These are phyloP conservation scores for Mortierella sp. DNA, from an alignment of 371 early-diverging fungal species.

Conservation along the genomic window DNA sequence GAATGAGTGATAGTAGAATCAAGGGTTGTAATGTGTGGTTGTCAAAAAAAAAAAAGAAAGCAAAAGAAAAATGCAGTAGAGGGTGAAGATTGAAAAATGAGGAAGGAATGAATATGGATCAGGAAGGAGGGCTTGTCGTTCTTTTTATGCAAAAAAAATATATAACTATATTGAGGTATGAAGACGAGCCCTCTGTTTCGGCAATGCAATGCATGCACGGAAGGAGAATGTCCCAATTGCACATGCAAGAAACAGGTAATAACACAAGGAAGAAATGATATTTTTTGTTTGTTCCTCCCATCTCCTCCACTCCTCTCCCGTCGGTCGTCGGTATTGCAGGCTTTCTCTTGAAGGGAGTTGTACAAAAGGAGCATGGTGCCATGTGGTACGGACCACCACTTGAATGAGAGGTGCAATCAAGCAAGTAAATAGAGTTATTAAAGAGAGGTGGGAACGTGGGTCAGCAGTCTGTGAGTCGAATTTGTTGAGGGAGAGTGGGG, in stretches of 20 bases:
- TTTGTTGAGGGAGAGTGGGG: neutral
- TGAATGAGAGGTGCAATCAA: neutral
- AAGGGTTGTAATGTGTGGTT: neutral
- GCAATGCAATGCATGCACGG: neutral
- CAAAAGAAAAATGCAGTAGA: neutral
- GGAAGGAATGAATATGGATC: neutral
- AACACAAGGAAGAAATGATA: neutral
- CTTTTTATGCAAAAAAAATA: neutral
- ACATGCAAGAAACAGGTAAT: neutral
- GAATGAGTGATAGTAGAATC: neutral
- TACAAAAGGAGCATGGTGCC: neutral
- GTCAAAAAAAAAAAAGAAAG: neutral
- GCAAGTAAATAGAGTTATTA: neutral
- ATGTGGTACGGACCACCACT: neutral
- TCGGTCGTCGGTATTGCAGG: neutral
- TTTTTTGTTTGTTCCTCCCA: too few species aligned
- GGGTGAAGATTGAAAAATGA: neutral
- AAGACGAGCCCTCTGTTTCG: neutral
- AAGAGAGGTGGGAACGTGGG: neutral
- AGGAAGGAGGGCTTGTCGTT: neutral
- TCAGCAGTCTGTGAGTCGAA: neutral
- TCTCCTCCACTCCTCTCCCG: neutral
- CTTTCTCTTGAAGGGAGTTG: neutral
- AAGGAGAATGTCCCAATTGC: neutral
- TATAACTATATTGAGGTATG: neutral